Evolutionary conservation across 2,329 filamentous ascomycete genomes (phyloP).

Genomic region (Fusarium burgessii): DNA sequence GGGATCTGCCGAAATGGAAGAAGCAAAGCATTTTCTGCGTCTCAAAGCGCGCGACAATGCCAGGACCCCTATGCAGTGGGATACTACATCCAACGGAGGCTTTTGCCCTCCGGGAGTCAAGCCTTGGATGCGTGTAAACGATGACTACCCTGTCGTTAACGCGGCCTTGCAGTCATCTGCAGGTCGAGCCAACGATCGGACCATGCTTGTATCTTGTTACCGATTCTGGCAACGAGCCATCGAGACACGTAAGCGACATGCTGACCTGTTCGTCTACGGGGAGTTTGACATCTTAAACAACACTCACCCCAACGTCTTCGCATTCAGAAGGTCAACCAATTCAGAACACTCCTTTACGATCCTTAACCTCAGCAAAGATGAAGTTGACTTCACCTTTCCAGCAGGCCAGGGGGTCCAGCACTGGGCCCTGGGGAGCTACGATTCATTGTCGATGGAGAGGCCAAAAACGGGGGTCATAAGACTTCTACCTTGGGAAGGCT

Average conservation of each 20-base stretch:
- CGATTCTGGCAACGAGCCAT: slow-evolving; percentile 50
- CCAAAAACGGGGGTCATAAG: background rate
- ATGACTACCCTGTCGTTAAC: slow-evolving; percentile 59
- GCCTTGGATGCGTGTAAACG: slow-evolving; percentile 53
- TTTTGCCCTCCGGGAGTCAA: slow-evolving; percentile 53
- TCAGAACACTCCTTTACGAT: slow-evolving; percentile 44
- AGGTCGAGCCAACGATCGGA: slow-evolving; percentile 17
- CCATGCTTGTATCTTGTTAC: slow-evolving; percentile 46
- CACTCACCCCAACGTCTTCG: slow-evolving; percentile 43
- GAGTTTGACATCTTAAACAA: slow-evolving; percentile 46
- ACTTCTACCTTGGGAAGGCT: background rate
- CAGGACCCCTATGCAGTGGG: slow-evolving; percentile 75
- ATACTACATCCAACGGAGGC: slow-evolving; percentile 48
- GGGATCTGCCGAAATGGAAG: slow-evolving; percentile 45
- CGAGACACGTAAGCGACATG: slow-evolving; percentile 46
- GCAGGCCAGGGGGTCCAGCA: background rate
- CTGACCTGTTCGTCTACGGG: slow-evolving; percentile 51
- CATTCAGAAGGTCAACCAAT: slow-evolving; percentile 46
- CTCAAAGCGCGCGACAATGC: slow-evolving; percentile 68
- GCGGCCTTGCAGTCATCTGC: slow-evolving; percentile 65
- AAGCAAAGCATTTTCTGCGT: slow-evolving; percentile 48
- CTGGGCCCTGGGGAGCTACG: background rate
- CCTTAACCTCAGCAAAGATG: slow-evolving; percentile 47
- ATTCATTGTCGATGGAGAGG: background rate
- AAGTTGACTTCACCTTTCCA: background rate